Percentiles rank a stretch among this genome's conserved stretches.
Evolutionary conservation across 2,329 filamentous ascomycete genomes (phyloP).

Genomic region (Blastomyces parvus): DNA sequence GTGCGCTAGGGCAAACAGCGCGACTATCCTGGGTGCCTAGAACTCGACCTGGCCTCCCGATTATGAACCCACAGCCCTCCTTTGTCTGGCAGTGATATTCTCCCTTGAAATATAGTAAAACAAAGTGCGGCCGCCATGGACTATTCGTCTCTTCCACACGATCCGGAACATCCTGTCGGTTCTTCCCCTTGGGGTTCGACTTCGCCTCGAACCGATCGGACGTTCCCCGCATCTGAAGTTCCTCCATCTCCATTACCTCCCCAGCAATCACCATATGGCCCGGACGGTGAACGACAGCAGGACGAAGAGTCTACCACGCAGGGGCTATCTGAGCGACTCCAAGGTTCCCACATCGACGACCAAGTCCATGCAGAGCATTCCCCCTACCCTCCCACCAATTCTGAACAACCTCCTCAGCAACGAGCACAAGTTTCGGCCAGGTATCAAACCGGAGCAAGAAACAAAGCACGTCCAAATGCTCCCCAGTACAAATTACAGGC

Average conservation of each 20-base stretch:
- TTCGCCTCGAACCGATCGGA: conserved; percentile 46
- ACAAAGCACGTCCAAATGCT: conserved; percentile 39
- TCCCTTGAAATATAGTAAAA: neutral
- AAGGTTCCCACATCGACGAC: conserved; percentile 33
- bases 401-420: conserved; percentile 23
- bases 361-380: conserved; percentile 24
- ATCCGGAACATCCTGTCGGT: conserved; percentile 50
- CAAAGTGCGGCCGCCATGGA: conserved; percentile 45
- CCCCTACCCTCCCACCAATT: conserved; percentile 25
- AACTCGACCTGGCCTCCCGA: neutral
- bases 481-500: conserved; percentile 79
- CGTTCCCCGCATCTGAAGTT: conserved; percentile 30
- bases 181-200: conserved; percentile 55
- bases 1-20: neutral
- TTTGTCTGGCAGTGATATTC: neutral
- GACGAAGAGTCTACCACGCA: conserved; percentile 21
- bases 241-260: conserved; percentile 35
- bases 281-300: conserved; percentile 16
- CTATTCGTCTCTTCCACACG: conserved; percentile 51
- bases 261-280: conserved; percentile 27
- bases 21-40: neutral
- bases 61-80: neutral
- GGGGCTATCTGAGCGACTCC: conserved; percentile 35
- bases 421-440: conserved; percentile 38
- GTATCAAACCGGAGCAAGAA: conserved; percentile 37